These are phyloP conservation scores for Peribolospora baueri DNA, from an alignment of 768 basidiomycete species.

Conservation along the genomic window DNA sequence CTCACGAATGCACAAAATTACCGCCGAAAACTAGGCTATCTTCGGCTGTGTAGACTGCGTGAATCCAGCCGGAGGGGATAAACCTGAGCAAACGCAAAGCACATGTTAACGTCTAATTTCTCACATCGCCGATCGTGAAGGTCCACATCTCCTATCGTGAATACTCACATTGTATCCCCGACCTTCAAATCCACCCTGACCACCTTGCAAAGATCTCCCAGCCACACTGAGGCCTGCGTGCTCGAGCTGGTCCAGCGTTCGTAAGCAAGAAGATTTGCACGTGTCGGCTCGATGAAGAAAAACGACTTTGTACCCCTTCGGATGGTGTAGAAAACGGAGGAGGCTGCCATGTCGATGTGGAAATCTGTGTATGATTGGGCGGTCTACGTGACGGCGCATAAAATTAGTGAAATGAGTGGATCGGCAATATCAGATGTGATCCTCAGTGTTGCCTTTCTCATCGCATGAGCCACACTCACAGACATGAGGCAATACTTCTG, in stretches of 20 bases:
- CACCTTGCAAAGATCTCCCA: too few species aligned
- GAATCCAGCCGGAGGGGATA: conserved; percentile 73
- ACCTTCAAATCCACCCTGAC: too few species aligned
- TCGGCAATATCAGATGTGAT: neutral
- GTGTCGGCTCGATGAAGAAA: conserved; percentile 79
- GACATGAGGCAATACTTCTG: conserved; percentile 85
- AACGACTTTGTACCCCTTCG: conserved; percentile 74
- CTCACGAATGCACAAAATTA: conserved; percentile 68
- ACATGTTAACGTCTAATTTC: too few species aligned
- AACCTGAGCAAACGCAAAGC: conserved; percentile 20
- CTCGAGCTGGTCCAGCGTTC: conserved; percentile 51
- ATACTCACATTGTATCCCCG: too few species aligned
- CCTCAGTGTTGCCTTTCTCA: too few species aligned
- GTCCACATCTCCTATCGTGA: too few species aligned
- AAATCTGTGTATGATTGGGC: conserved; percentile 31
- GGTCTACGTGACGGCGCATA: conserved; percentile 20
- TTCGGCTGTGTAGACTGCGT: conserved; percentile 76
- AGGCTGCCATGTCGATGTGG: conserved; percentile 96
- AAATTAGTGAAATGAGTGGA: neutral
- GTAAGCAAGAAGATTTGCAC: conserved; percentile 56
- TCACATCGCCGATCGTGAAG: too few species aligned
- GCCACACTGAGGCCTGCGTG: too few species aligned
- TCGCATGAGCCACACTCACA: neutral
- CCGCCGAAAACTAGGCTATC: conserved; percentile 93
- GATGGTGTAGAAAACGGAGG: conserved; percentile 89